Base-by-base conservation (phyloP, 108 stramenopile genomes). In the Pseudonitzschia multiseries region DNA sequence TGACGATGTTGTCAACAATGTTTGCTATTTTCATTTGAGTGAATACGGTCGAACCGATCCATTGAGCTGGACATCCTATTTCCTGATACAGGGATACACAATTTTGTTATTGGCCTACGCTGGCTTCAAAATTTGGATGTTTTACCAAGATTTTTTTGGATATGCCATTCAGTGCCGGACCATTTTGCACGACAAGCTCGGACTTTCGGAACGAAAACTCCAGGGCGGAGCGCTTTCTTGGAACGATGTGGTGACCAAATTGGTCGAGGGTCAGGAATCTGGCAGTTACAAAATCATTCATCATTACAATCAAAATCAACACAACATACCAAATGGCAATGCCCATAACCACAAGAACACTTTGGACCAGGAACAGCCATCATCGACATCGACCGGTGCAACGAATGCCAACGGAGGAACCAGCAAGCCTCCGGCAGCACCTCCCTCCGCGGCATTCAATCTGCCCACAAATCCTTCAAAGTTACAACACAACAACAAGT, bases 141-240 rank as follows among this genome's bases (percentile, higher is more conserved):
- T 88, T 75, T 79, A 72, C 46, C 81, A 81, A 28, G 70, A 73
- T 13, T 51, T 91, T 13, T 50, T 67, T 27, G 66, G 78, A 72
- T 79, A 89, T 36, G 83, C 90, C 6, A 27, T 88, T 18, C 76
- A 79, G 69, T 69, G 86, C 22, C 91, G 88, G 76, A 69, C 68
- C 59, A 79, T 90, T 44, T 54, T 90, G 24, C 86, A 91, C 67
- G 88, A 95, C 27, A 86, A 81, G 22, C 61, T 91, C 56, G 90
- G 89, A 2, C 81, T 92, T n/a, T 70, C 69, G 32, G 79, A 75
- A 78, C 79, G 84, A 61, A 87, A 91, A 74, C 67, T 96, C 59
- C 86, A 91, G 60, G 90, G 92, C 50, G 96, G 93, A 31, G 85
- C 80, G 17, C 82, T 86, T 10, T 85, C 87, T 70, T 92, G 92